phyloP scores from a whole-genome alignment of 2,329 filamentous ascomycete genomes.

The Bisporella sp. region DNA sequence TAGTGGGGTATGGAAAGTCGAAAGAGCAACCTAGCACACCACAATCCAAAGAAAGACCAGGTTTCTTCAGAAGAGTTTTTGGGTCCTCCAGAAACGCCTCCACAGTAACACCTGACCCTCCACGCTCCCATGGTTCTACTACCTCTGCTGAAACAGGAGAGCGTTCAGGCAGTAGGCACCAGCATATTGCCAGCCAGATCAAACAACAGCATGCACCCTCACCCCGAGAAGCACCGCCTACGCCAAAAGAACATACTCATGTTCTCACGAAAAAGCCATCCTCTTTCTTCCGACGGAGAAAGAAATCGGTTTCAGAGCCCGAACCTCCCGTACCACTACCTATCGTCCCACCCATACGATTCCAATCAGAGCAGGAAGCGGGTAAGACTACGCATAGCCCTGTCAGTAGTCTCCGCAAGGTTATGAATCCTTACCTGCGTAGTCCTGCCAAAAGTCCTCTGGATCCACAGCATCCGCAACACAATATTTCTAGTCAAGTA shows the following conservation, averaged over 20 bases:
- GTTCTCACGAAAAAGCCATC: slow-evolving; percentile 81
- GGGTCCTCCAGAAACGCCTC: slow-evolving; percentile 52
- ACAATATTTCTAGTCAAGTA: slow-evolving; percentile 15
- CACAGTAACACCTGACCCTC: slow-evolving; percentile 25
- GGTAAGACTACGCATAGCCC: slow-evolving; percentile 42
- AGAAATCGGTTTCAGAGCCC: slow-evolving; percentile 75
- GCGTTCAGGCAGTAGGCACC: slow-evolving; percentile 32
- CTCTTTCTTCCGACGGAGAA: slow-evolving; percentile 87
- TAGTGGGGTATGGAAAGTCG: slow-evolving; percentile 43
- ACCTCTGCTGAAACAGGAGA: slow-evolving; percentile 33
- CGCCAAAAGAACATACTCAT: slow-evolving; percentile 23
- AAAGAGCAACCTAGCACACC: slow-evolving; percentile 30
- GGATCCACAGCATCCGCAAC: slow-evolving; percentile 12
- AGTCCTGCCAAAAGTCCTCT: slow-evolving; percentile 17
- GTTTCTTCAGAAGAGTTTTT: slow-evolving; percentile 93
- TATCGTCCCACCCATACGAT: slow-evolving; percentile 32
- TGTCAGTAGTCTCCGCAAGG: slow-evolving; percentile 73
- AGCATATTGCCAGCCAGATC: slow-evolving; percentile 39
- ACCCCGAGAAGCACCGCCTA: slow-evolving; percentile 20
- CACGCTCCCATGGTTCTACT: slow-evolving; percentile 27
- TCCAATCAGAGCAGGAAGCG: slow-evolving; percentile 14
- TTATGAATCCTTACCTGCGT: slow-evolving; percentile 76
- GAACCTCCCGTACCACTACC: slow-evolving; percentile 52
- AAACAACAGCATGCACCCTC: slow-evolving; percentile 31
- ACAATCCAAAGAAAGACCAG: slow-evolving; percentile 61